Conservation (phyloP, 73 alveolate species). For the Symbiodinium natans region DNA sequence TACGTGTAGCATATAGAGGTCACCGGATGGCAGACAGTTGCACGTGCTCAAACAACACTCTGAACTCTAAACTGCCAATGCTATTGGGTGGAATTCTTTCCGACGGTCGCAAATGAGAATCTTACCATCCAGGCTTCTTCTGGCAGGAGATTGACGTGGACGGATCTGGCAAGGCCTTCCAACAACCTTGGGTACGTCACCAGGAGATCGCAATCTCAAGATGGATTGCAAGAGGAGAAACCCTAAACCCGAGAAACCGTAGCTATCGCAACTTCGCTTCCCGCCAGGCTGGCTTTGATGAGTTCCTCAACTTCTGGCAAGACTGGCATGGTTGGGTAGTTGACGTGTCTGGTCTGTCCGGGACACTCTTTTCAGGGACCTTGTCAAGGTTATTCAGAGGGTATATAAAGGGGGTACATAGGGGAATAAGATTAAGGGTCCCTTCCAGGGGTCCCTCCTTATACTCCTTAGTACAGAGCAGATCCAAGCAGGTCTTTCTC, state of each 20-base stretch:
- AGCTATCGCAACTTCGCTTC: background rate
- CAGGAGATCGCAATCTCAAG: background rate
- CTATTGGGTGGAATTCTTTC: background rate
- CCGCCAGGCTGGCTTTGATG: constrained; percentile 46
- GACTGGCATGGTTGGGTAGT: background rate
- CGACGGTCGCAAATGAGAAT: background rate
- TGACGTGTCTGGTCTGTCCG: too few species aligned
- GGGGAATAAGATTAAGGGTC: too few species aligned
- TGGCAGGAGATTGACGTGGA: constrained; percentile 86
- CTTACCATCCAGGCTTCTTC: constrained; percentile 37
- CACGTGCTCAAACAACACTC: background rate
- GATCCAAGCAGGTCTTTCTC: background rate
- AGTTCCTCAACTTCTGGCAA: constrained; percentile 70
- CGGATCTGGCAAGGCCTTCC: constrained; percentile 51
- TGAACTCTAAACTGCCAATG: background rate
- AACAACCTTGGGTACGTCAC: background rate
- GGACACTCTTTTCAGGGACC: too few species aligned
- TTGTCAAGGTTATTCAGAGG: too few species aligned
- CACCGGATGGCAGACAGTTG: too few species aligned
- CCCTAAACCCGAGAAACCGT: too few species aligned
- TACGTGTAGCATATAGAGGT: too few species aligned
- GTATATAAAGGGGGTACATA: too few species aligned
- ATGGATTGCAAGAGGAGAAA: too few species aligned
- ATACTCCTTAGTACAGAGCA: too few species aligned
- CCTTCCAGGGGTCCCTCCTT: too few species aligned